These are phyloP conservation scores for Phytophthora fragariaefolia DNA, from an alignment of 352 stramenopile species.

Conservation along the genomic window DNA sequence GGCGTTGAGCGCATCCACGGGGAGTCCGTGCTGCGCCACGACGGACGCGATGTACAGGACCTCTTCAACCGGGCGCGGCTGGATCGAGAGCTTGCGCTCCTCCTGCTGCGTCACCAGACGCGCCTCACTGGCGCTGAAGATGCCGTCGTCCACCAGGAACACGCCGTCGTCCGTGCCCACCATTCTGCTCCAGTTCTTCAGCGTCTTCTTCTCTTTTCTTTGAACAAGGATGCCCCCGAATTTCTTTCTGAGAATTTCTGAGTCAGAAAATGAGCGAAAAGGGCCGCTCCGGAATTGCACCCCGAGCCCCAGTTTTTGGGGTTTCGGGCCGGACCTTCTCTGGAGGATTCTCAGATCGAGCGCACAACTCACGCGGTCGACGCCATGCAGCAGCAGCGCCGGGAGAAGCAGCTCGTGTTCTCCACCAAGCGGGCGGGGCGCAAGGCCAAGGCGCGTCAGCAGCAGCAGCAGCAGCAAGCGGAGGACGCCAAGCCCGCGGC, in stretches of 20 bases:
- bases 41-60: constrained; percentile 54
- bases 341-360: constrained; percentile 9
- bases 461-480: constrained; percentile 23
- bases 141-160: constrained; percentile 41
- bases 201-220: neutral
- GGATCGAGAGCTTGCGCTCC: constrained; percentile 24
- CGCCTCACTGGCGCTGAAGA: constrained; percentile 33
- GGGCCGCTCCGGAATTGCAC: neutral
- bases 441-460: constrained; percentile 37
- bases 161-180: constrained; percentile 35
- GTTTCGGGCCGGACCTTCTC: constrained; percentile 1
- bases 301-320: constrained; percentile 1
- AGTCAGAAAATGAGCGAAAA: too few relatives aligned
- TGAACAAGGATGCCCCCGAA: too few relatives aligned
- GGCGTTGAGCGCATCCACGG: constrained; percentile 50
- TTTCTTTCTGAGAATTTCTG: too few relatives aligned
- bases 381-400: constrained; percentile 31
- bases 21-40: constrained; percentile 42
- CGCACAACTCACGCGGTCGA: neutral
- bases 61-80: constrained; percentile 34
- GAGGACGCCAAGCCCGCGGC: constrained; percentile 12
- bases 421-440: constrained; percentile 68
- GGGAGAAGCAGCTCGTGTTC: constrained; percentile 59
- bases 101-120: constrained; percentile 29
- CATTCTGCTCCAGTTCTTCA: constrained; percentile 25